These are phyloP conservation scores for Kitagawia praeruptora DNA, from an alignment of 129 eudicot species.

Conservation along the genomic window DNA sequence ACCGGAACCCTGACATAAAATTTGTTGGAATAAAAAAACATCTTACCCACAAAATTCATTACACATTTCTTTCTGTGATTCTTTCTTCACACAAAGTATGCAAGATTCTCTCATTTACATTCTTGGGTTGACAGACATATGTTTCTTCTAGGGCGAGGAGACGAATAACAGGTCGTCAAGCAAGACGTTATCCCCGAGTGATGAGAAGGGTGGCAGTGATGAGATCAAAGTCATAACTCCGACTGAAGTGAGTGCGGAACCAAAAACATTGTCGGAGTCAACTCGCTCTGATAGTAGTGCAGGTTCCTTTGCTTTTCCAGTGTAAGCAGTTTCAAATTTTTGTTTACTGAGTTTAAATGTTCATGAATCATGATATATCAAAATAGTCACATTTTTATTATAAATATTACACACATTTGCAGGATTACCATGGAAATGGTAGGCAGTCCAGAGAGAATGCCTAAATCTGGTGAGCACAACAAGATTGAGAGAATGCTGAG, in stretches of 20 bases:
- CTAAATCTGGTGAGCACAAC: constrained; percentile 15
- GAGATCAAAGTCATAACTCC: constrained; percentile 15
- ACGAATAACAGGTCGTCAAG: neutral
- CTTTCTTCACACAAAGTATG: neutral
- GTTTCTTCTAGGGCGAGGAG: constrained; percentile 17
- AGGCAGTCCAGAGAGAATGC: constrained; percentile 3
- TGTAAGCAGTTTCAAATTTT: neutral
- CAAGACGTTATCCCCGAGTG: neutral
- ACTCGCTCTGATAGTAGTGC: constrained; percentile 18
- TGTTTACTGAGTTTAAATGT: neutral
- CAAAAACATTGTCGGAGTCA: constrained; percentile 34
- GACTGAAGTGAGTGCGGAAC: constrained; percentile 17
- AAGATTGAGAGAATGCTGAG: neutral
- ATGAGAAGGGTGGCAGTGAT: neutral
- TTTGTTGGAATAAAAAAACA: too few species aligned
- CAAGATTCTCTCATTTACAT: neutral
- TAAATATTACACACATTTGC: neutral
- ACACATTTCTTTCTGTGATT: neutral
- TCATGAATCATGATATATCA: neutral
- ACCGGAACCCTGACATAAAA: neutral
- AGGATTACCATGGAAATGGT: neutral
- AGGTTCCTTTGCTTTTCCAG: neutral
- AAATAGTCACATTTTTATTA: neutral
- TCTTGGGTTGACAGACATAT: neutral
- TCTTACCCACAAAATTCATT: neutral